These are phyloP conservation scores for Kondoa malvinella DNA, from an alignment of 768 basidiomycete genomes.

Conservation along the genomic window DNA sequence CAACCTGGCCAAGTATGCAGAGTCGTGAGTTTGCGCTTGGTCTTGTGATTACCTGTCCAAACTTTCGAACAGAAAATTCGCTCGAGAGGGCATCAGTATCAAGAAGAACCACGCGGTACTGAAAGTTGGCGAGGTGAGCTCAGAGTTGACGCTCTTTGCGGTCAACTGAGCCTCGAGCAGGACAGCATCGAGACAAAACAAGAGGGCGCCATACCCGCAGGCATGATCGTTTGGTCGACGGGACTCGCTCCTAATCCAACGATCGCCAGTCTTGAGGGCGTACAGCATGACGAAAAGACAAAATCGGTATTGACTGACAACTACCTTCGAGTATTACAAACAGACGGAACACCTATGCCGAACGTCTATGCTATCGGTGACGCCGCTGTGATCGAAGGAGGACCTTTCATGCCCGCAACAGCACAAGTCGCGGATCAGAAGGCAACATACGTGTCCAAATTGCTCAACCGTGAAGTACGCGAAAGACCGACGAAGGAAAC, in stretches of 20 bases:
- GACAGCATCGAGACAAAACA: slow-evolving; percentile 26
- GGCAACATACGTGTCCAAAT: slow-evolving; percentile 48
- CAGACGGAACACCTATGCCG: slow-evolving; percentile 41
- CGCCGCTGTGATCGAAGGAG: slow-evolving; percentile 44
- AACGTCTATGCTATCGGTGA: slow-evolving; percentile 75
- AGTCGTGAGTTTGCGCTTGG: background rate
- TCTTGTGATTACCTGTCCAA: background rate
- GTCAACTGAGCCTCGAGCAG: slow-evolving; percentile 18
- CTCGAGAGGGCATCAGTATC: slow-evolving; percentile 56
- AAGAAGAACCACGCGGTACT: slow-evolving; percentile 60
- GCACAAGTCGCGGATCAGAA: slow-evolving; percentile 77
- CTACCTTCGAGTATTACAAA: slow-evolving; percentile 46
- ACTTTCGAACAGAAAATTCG: slow-evolving; percentile 38
- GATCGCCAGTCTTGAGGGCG: slow-evolving; percentile 43
- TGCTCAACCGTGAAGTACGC: slow-evolving; percentile 48
- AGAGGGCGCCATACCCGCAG: slow-evolving; percentile 36
- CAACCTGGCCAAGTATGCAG: slow-evolving; percentile 42
- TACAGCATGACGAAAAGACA: slow-evolving; percentile 34
- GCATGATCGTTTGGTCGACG: slow-evolving; percentile 54
- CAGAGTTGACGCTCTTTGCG: too few relatives aligned
- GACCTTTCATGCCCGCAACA: slow-evolving; percentile 50
- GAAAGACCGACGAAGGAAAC: slow-evolving; percentile 35
- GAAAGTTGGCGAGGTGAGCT: slow-evolving; percentile 37
- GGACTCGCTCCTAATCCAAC: slow-evolving; percentile 69
- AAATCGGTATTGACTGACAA: slow-evolving; percentile 32